Base-by-base conservation (phyloP, 768 basidiomycete species). In the Psilocybe azurescens region DNA sequence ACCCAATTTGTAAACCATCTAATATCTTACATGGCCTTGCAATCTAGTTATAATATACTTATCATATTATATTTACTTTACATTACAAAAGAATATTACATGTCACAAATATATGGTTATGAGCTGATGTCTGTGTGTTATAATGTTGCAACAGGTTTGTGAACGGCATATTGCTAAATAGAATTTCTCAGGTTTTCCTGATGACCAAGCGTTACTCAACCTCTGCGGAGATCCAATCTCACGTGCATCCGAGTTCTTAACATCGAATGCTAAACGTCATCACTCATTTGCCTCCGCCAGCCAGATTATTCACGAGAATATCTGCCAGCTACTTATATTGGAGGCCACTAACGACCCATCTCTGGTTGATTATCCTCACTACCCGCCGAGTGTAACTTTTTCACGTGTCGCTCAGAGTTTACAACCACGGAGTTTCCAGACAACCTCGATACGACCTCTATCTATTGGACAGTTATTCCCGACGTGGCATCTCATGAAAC, bases 211-310 rank as follows among this genome's bases (percentile, higher is more conserved):
- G 1, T 70, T 81, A 6, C 68, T 72, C 2, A 75, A 75, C 44
- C 63, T 75, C 16, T 72, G 74, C 41, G 64, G 74, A 14, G 73
- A 78, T 50, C 78, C 80, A 8, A 53, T 74, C 20, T 51, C 65
- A 20, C 72, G 78, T 2, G 79, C 70, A 9, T 8, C 28, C 3
- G 29, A 9, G 5, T 52, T 32, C 28, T 30, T 52, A 3, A 1
- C 16, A 4, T 9, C 16, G 30, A 24, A 52, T 11, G 28, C 51
- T 6, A 52, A 11, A 30, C 9, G 30, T 3, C 51, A 32, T 16
- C 51, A 11, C 9, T 32, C 51, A 20, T n/a, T 29, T 33, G 51
- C 29, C 1, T 52, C 51, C 13, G 14, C 10, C 10, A 29, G 29
- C 51, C 28, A 9, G n/a, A 52, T 52, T 5, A 13, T 52, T 5